Base-by-base conservation (phyloP, 108 stramenopile genomes). In the Thalassiosira profunda region DNA sequence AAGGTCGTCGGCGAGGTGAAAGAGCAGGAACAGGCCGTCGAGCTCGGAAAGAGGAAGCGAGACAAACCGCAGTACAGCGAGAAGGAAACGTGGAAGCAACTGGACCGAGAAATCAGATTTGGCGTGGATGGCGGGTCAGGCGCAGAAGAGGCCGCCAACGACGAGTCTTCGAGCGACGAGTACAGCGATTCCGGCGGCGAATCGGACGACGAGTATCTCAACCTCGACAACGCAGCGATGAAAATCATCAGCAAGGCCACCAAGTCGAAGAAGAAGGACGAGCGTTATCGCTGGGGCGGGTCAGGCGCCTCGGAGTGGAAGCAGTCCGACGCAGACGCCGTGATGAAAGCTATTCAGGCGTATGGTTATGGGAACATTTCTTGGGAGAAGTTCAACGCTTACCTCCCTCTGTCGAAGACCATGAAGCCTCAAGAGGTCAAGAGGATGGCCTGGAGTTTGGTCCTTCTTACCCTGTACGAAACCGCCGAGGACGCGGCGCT, bases 1-100 rank as follows among this genome's bases (percentile, higher is more conserved):
- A 95, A 91, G 62, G 86, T 91, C 70, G 86, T 91, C 10, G 93
- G 90, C 9, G 93, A 90, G 48, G 79, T 79, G 34, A 73, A 87
- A 40, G 69, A 70, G 6, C 65, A 70, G n/a, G 81, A 88, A 58
- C 78, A 62, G 5, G 82, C 76, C 31, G 71, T 60, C 42, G 70
- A 60, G 1, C 55, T 63, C 79, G 67, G 57, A 47, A 80, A 84
- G 26, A 54, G 86, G 49, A 66, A 70, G 40, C 72, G 87, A 46
- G 68, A 58, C 23, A 18, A 79, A 58, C 40, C 79, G 49, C 86
- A 84, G 55, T 95, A 91, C 56, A 80, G 78, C 20, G 90, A 92
- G 58, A 73, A 57, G 12, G 72, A 61, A 8, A 80, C 76, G 43
- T 59, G 74, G 12, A 79, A 70, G 37, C 48, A 74, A 7, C 44